These are phyloP conservation scores for Colletotrichum chrysophilum DNA, from an alignment of 2,329 filamentous ascomycete genomes.

Conservation along the genomic window DNA sequence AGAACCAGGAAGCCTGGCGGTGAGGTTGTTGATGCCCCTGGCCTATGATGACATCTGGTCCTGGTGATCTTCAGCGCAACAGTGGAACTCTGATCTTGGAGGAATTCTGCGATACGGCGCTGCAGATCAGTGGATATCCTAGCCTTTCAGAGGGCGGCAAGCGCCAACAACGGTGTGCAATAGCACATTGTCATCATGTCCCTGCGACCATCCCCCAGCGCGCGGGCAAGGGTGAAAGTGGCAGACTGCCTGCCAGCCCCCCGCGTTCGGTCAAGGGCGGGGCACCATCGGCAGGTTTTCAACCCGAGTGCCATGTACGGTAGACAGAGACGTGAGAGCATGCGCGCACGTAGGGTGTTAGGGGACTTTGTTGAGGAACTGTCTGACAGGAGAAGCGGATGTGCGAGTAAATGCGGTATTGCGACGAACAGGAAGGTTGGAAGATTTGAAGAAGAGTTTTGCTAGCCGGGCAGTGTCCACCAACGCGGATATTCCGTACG, in stretches of 20 bases:
- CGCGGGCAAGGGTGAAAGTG: not conserved
- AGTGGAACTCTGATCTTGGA: not conserved
- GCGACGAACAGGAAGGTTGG: not conserved
- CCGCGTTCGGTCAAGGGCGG: constrained; percentile 9
- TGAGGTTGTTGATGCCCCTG: not conserved
- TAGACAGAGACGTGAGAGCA: not conserved
- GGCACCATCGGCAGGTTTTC: not conserved
- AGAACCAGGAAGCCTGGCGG: not conserved
- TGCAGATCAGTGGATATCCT: constrained; percentile 7
- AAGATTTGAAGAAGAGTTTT: not conserved
- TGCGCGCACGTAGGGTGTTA: not conserved
- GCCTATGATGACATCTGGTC: not conserved
- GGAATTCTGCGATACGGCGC: constrained; percentile 3
- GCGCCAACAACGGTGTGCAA: not conserved
- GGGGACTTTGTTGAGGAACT: not conserved
- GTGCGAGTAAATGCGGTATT: not conserved
- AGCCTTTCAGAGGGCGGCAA: not conserved
- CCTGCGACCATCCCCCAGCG: not conserved
- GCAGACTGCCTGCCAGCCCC: constrained; percentile 3
- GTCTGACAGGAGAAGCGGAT: not conserved
- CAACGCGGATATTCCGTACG: too few relatives aligned
- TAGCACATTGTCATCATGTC: not conserved
- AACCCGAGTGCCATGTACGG: not conserved
- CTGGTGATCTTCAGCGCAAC: constrained; percentile 8
- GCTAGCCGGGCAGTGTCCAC: too few relatives aligned